Base-by-base conservation (phyloP, 768 basidiomycete genomes). In the Boletus vinaceobasis region DNA sequence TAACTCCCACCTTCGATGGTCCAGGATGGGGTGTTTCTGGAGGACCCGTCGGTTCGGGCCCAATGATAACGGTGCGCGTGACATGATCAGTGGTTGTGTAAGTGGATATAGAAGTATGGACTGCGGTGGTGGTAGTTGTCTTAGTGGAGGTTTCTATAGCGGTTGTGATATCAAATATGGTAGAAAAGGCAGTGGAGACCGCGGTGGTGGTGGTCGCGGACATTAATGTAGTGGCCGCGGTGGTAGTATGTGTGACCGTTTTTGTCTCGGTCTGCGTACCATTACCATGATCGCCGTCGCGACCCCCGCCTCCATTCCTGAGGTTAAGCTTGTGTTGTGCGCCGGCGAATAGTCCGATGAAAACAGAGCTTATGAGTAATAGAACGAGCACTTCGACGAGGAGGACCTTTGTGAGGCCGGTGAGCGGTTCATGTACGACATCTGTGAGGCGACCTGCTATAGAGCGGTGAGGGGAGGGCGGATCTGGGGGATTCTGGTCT, bases 261-360 rank as follows among this genome's bases (percentile, higher is more conserved):
- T 63, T 35, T 53, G 73, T 72, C 53, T 61, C 50, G 47, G 73
- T 73, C 39, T 67, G 65, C 65, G 71, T 68, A 64, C 65, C 65
- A 64, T 71, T 68, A 70, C 69, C 65, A 36, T 48, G 61, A 55
- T 62, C 57, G 31, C 55, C 54, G 39, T 62, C 59, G 36, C 53
- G 66, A 26, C 71, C 68, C 29, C 60, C 62, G 53, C 67, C 72
- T 29, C 71, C 75, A 13, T 77, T 71, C 43, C 74, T 75, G n/a
- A 77, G 63, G 56, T 82, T 81, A 49, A 93, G 78, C 57, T 84
- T 86, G 65, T 90, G 87, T 67, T 92, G 84, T 1, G 87, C 86
- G 10, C 97, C 97, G 32, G 93, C 88, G 70, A 94, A 98, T 5
- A 99, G 77, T 10, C 96, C 96, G 57, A 95, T 86, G 71, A 96